Percentiles rank a stretch among this genome's conserved stretches.
Evolutionary conservation across 495 filamentous ascomycete genomes (phyloP).

Genomic region (Parmelia sp.): DNA sequence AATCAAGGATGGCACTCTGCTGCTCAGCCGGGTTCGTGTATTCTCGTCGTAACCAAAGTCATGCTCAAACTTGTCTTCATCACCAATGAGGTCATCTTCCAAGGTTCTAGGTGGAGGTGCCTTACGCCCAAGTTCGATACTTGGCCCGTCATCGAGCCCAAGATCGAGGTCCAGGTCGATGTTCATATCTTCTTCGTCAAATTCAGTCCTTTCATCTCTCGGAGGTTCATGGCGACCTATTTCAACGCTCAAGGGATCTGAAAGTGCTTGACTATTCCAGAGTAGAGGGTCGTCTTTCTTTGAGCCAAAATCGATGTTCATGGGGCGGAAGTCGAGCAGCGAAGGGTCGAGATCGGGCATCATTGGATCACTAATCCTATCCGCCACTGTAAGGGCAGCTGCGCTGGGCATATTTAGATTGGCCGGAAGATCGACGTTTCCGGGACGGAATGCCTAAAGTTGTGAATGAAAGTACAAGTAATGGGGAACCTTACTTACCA

Average conservation of each 20-base stretch:
- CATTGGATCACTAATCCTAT: slow-evolving; percentile 29
- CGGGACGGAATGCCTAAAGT: slow-evolving; percentile 46
- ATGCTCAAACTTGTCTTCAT: slow-evolving; percentile 47
- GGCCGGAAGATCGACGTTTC: slow-evolving; percentile 46
- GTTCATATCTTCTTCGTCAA: slow-evolving; percentile 45
- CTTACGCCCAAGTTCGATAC: slow-evolving; percentile 80
- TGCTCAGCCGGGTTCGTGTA: slow-evolving; percentile 23
- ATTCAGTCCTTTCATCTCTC: slow-evolving; percentile 41
- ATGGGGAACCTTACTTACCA: slow-evolving; percentile 52
- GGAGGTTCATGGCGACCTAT: slow-evolving; percentile 37
- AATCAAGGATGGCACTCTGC: slow-evolving; percentile 37
- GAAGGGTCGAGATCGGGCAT: slow-evolving; percentile 61
- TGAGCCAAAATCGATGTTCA: slow-evolving; percentile 50
- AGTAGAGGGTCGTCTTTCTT: slow-evolving; percentile 54
- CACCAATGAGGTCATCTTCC: slow-evolving; percentile 69
- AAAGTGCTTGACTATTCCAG: slow-evolving; percentile 63
- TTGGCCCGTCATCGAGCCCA: slow-evolving; percentile 49
- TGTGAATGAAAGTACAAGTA: slow-evolving; percentile 2
- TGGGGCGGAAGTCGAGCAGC: slow-evolving; percentile 62
- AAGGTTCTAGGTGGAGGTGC: slow-evolving; percentile 57
- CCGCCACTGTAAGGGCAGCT: slow-evolving; percentile 33
- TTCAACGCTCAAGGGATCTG: slow-evolving; percentile 52
- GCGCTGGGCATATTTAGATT: slow-evolving; percentile 42
- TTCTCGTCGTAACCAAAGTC: slow-evolving; percentile 50
- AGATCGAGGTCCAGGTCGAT: slow-evolving; percentile 48